A percentile compares a stretch with the other conserved stretches of the same genome.
Conservation (phyloP, 495 filamentous ascomycete species). For the Daldinia bambusicola region DNA sequence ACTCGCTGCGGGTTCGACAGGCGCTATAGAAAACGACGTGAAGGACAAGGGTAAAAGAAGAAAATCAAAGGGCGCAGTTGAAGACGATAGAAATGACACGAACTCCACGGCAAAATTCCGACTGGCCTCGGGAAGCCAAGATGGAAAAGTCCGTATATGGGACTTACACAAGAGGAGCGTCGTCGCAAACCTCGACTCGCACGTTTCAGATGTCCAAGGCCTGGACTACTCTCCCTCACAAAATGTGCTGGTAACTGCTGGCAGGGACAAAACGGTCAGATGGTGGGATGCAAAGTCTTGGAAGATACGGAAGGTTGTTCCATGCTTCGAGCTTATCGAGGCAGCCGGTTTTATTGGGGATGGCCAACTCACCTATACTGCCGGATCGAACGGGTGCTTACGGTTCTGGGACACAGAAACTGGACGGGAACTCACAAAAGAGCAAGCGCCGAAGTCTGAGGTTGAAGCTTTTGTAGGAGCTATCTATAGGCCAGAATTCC, state of each 20-base stretch:
- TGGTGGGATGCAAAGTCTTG: conserved; percentile 87
- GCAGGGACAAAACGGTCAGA: conserved; percentile 92
- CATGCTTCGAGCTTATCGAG: conserved; percentile 87
- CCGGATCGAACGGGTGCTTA: conserved; percentile 83
- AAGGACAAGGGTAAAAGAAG: conserved; percentile 55
- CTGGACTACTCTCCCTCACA: conserved; percentile 80
- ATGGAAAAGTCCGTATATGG: conserved; percentile 91
- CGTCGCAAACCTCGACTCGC: conserved; percentile 82
- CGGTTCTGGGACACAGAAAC: conserved; percentile 82
- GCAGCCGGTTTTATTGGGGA: conserved; percentile 79
- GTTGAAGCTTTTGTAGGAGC: conserved; percentile 79
- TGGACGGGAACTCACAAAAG: conserved; percentile 80
- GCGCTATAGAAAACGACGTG: conserved; percentile 38
- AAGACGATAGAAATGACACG: conserved; percentile 54
- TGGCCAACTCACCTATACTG: conserved; percentile 78
- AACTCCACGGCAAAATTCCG: conserved; percentile 68
- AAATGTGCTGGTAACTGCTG: conserved; percentile 83
- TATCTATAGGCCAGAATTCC: conserved; percentile 68
- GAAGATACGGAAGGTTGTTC: conserved; percentile 84
- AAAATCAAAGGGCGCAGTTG: conserved; percentile 57
- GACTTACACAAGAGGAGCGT: conserved; percentile 85
- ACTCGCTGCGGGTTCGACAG: conserved; percentile 58
- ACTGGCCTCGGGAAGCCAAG: conserved; percentile 90
- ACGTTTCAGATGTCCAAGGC: conserved; percentile 89
- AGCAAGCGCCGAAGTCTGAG: conserved; percentile 65